These are phyloP conservation scores for Colletotrichum truncatum DNA, from an alignment of 2,329 filamentous ascomycete species.

Conservation along the genomic window DNA sequence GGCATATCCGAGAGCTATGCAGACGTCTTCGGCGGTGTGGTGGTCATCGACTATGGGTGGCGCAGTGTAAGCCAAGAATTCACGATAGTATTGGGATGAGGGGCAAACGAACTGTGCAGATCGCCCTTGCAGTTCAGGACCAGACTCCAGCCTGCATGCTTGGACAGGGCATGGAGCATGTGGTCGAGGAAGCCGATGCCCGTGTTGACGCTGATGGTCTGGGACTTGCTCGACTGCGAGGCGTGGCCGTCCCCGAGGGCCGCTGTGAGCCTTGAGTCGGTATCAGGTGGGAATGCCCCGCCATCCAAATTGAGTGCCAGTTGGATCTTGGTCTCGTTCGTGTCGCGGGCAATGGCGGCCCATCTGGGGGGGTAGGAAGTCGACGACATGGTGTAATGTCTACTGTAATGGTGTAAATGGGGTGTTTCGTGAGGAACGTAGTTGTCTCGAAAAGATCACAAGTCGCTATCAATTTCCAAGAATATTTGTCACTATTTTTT, in stretches of 20 bases:
- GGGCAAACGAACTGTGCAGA: conserved; percentile 76
- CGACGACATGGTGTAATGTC: conserved; percentile 12
- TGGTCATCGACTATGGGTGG: conserved; percentile 85
- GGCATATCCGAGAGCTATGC: conserved; percentile 86
- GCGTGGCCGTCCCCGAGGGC: conserved; percentile 72
- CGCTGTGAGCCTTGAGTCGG: conserved; percentile 63
- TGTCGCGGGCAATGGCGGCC: conserved; percentile 84
- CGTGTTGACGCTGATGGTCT: conserved; percentile 88
- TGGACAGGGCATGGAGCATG: conserved; percentile 96
- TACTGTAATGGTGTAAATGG: background rate
- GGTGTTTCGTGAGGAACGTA: background rate
- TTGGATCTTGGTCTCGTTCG: conserved; percentile 98
- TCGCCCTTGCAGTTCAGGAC: conserved; percentile 86
- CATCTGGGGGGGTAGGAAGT: conserved; percentile 61
- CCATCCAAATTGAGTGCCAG: conserved; percentile 94
- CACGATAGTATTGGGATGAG: background rate
- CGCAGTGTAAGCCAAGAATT: background rate
- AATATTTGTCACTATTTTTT: conserved; percentile 10
- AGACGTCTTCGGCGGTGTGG: conserved; percentile 96
- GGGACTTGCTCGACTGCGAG: conserved; percentile 82
- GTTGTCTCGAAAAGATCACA: background rate
- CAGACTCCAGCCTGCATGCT: conserved; percentile 95
- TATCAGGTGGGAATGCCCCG: conserved; percentile 76
- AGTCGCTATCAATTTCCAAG: too few relatives aligned
- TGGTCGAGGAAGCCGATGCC: conserved; percentile 98